Evolutionary conservation across 2,329 filamentous ascomycete genomes (phyloP).

Genomic region (Neofusicoccum umdonicola): DNA sequence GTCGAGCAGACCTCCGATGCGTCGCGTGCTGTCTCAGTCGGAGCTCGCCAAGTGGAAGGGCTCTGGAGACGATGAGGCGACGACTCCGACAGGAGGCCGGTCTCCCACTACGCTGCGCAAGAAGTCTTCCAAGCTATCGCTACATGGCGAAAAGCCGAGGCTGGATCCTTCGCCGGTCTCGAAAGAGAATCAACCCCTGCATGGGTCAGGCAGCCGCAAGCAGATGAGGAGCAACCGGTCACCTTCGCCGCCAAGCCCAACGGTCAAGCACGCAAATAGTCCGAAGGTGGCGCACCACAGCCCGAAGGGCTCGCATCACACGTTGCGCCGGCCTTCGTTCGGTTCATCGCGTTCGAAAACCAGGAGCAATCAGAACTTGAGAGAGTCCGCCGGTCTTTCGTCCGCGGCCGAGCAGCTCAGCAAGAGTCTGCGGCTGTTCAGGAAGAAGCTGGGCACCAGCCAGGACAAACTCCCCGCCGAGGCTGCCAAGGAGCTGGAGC

Average conservation of each 20-base stretch:
- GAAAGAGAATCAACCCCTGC: background rate
- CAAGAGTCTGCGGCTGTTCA: constrained; percentile 56
- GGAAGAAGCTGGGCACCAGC: constrained; percentile 55
- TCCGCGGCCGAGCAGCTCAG: constrained; percentile 54
- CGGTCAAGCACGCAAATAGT: background rate
- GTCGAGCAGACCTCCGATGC: constrained; percentile 64
- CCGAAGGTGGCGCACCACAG: constrained; percentile 6
- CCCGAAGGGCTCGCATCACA: constrained; percentile 8
- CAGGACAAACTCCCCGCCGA: constrained; percentile 47
- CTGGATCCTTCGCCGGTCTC: constrained; percentile 42
- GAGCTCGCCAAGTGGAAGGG: constrained; percentile 77
- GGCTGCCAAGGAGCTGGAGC: constrained; percentile 54
- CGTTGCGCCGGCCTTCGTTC: constrained; percentile 5
- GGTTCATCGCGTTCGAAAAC: constrained; percentile 11
- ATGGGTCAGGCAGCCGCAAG: constrained; percentile 23
- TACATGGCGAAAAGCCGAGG: constrained; percentile 40
- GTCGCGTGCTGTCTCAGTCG: constrained; percentile 81
- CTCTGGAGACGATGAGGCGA: constrained; percentile 40
- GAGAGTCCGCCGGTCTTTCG: background rate
- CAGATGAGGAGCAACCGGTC: constrained; percentile 35
- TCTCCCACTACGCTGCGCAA: constrained; percentile 53
- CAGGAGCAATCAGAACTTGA: constrained; percentile 4
- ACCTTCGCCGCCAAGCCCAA: constrained; percentile 41
- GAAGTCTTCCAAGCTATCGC: constrained; percentile 53
- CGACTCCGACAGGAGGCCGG: constrained; percentile 36